phyloP scores from a whole-genome alignment of 768 basidiomycete genomes.

The Russula earlei region DNA sequence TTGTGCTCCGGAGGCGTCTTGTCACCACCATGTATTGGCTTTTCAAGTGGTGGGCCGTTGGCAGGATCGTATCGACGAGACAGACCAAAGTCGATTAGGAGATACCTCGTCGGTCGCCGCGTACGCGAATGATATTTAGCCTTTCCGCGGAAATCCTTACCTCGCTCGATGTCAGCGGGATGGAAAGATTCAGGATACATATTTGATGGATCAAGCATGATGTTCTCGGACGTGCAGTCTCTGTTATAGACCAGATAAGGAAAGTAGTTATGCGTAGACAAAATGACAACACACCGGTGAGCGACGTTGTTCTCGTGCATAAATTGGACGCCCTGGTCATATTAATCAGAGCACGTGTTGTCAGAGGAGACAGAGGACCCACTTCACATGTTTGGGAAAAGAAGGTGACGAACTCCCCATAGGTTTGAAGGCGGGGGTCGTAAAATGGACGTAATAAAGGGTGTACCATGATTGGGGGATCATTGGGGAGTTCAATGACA shows the following conservation, averaged over 20 bases:
- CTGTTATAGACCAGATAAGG: neutral
- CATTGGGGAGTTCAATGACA: neutral
- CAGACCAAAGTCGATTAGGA: constrained; percentile 26
- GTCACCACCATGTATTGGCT: constrained; percentile 21
- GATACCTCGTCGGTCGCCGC: constrained; percentile 21
- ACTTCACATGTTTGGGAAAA: neutral
- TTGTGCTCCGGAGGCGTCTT: constrained; percentile 24
- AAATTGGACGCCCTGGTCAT: neutral
- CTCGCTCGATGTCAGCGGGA: neutral
- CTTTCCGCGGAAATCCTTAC: constrained; percentile 1
- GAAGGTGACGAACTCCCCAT: neutral
- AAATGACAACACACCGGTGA: neutral
- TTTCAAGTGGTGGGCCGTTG: constrained; percentile 12
- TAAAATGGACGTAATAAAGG: neutral
- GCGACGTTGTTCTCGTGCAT: neutral
- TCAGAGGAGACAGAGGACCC: neutral
- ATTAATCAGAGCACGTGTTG: neutral
- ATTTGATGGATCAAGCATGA: constrained; percentile 13
- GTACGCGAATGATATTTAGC: constrained; percentile 21
- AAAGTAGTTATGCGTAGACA: neutral
- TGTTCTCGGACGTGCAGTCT: constrained; percentile 7
- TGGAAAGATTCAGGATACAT: constrained; percentile 16
- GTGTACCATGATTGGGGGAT: neutral
- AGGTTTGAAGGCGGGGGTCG: neutral
- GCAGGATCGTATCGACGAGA: constrained; percentile 19